phyloP scores from a whole-genome alignment of 2,329 filamentous ascomycete genomes.

The Zymoseptoria tritici region DNA sequence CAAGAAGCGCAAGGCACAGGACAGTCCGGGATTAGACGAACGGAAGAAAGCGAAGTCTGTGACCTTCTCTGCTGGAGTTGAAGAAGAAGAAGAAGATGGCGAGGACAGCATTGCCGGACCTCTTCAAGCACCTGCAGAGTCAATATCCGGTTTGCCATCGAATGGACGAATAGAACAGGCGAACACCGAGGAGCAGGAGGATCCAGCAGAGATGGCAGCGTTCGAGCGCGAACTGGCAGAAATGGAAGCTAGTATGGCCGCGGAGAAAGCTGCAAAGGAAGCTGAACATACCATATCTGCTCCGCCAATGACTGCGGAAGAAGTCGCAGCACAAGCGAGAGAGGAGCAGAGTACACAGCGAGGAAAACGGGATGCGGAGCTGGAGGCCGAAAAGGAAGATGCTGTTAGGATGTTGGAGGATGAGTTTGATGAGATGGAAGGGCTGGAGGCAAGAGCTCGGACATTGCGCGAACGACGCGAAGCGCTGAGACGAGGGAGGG shows the following conservation, averaged over 20 bases:
- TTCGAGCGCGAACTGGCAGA: conserved; percentile 74
- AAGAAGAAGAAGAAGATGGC: conserved; percentile 24
- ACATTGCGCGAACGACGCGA: conserved; percentile 41
- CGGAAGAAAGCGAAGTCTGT: conserved; percentile 18
- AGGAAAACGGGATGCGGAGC: conserved; percentile 36
- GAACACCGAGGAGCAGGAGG: conserved; percentile 4
- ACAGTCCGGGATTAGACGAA: conserved; percentile 10
- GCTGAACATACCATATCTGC: conserved; percentile 33
- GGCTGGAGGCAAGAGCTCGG: conserved; percentile 39
- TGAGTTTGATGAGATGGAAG: conserved; percentile 46
- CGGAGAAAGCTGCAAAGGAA: conserved; percentile 25
- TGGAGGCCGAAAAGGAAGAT: conserved; percentile 43
- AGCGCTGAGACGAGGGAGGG: conserved; percentile 26
- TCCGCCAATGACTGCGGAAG: conserved; percentile 40
- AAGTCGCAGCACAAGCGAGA: conserved; percentile 39
- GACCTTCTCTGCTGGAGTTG: conserved; percentile 1
- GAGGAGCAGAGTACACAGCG: conserved; percentile 39
- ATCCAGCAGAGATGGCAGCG: conserved; percentile 49
- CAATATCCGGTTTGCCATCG: not conserved
- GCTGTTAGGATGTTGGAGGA: conserved; percentile 39
- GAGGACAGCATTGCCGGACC: conserved; percentile 22
- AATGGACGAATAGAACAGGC: not conserved
- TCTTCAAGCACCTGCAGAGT: not conserved
- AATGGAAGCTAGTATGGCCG: conserved; percentile 18
- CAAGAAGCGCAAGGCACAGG: conserved; percentile 49